Evolutionary conservation across 2,329 filamentous ascomycete species (phyloP).

Genomic region (Colletotrichum noveboracense): DNA sequence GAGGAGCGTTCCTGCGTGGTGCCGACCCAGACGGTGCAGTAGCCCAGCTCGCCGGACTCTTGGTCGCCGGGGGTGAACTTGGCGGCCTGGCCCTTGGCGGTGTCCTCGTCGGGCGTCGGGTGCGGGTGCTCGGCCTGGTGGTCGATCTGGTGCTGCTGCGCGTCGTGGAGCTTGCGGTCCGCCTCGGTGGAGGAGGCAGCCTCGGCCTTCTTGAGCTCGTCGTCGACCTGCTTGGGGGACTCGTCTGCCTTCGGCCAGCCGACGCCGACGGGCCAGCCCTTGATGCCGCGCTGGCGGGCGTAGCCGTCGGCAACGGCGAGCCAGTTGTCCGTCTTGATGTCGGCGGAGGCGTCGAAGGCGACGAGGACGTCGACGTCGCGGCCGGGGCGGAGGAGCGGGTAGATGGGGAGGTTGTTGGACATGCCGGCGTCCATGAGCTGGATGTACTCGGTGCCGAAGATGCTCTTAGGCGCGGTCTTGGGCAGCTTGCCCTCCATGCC

Average conservation of each 20-base stretch:
- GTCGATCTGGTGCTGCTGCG: slow-evolving; percentile 51
- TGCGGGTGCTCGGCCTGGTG: slow-evolving; percentile 27
- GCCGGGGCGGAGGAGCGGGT: slow-evolving; percentile 87
- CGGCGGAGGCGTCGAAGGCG: slow-evolving; percentile 92
- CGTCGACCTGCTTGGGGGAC: slow-evolving; percentile 61
- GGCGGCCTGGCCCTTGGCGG: slow-evolving; percentile 32
- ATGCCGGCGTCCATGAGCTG: slow-evolving; percentile 97
- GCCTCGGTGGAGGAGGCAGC: slow-evolving; percentile 65
- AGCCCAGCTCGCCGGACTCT: slow-evolving; percentile 71
- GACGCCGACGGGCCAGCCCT: slow-evolving; percentile 93
- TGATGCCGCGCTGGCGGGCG: slow-evolving; percentile 85
- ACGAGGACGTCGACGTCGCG: slow-evolving; percentile 89
- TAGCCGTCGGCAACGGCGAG: slow-evolving; percentile 93
- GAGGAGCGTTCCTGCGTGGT: slow-evolving; percentile 74
- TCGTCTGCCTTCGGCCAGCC: slow-evolving; percentile 81
- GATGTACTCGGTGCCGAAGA: slow-evolving; percentile 74
- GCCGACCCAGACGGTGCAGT: slow-evolving; percentile 96
- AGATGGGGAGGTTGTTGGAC: slow-evolving; percentile 97
- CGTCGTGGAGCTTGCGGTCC: slow-evolving; percentile 66
- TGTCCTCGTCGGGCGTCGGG: slow-evolving; percentile 24
- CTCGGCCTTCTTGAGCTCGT: slow-evolving; percentile 73
- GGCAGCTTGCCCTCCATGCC: slow-evolving; percentile 81
- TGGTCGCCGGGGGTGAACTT: slow-evolving; percentile 48
- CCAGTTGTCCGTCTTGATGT: slow-evolving; percentile 96
- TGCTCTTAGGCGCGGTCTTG: slow-evolving; percentile 76